Evolutionary conservation across 2,329 filamentous ascomycete species (phyloP).

Genomic region (Pseudonectria buxi): DNA sequence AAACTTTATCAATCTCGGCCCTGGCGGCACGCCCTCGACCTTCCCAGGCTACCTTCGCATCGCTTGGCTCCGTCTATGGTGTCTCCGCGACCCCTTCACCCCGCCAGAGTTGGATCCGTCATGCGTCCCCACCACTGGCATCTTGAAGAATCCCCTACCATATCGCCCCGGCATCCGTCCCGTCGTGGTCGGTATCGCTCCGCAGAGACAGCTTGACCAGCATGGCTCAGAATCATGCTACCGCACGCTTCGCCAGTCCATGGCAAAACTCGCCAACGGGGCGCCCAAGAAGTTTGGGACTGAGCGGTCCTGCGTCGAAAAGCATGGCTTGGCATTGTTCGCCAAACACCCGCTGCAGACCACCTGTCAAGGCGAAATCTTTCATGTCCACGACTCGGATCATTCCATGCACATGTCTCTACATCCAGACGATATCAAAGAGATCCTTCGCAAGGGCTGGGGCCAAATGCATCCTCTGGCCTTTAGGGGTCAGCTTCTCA

Average conservation of each 20-base stretch:
- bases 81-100: constrained; percentile 61
- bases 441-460: constrained; percentile 71
- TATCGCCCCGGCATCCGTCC: constrained; percentile 59
- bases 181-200: constrained; percentile 66
- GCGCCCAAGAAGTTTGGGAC: constrained; percentile 47
- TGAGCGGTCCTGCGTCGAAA: constrained; percentile 71
- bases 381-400: constrained; percentile 71
- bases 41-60: constrained; percentile 66
- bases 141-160: constrained; percentile 51
- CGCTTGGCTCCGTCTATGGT: constrained; percentile 64
- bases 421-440: constrained; percentile 68
- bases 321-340: constrained; percentile 73
- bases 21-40: constrained; percentile 72
- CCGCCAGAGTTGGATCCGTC: constrained; percentile 47
- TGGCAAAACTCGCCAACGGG: constrained; percentile 44
- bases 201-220: constrained; percentile 73
- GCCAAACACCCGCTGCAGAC: constrained; percentile 57
- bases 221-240: constrained; percentile 49
- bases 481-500: constrained; percentile 54
- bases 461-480: constrained; percentile 65
- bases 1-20: constrained; percentile 70
- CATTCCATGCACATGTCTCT: constrained; percentile 73
- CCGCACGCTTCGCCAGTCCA: constrained; percentile 43
- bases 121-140: constrained; percentile 49
- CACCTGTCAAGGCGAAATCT: constrained; percentile 74